Evolutionary conservation across 768 basidiomycete genomes (phyloP).

Genomic region (Lactifluus hygrophoroides): DNA sequence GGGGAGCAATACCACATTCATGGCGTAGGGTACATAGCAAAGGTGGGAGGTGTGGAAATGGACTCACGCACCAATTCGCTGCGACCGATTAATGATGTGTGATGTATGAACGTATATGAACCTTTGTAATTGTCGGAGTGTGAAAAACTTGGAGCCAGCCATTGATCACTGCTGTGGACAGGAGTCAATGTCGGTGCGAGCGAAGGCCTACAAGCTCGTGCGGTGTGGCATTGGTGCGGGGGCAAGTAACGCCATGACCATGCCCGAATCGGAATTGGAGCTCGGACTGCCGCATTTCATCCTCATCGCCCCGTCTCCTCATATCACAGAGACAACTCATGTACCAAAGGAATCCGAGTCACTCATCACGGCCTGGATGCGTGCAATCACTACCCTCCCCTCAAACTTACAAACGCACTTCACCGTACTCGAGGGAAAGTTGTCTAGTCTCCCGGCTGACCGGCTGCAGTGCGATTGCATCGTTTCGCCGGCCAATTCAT

Average conservation of each 20-base stretch:
- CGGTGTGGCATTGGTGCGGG: too few relatives aligned
- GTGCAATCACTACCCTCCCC: background rate
- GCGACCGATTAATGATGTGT: conserved; percentile 12
- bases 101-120: background rate
- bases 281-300: conserved; percentile 5
- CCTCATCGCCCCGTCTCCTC: conserved; percentile 7
- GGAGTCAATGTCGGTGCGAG: too few relatives aligned
- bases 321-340: background rate
- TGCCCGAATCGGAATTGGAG: too few relatives aligned
- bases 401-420: conserved; percentile 7
- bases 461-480: conserved; percentile 12
- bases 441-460: background rate
- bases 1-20: conserved; percentile 85
- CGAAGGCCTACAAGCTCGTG: too few relatives aligned
- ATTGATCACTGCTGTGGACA: too few relatives aligned
- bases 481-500: conserved; percentile 18
- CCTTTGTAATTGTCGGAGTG: too few relatives aligned
- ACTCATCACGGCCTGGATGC: background rate
- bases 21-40: conserved; percentile 39
- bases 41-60: conserved; percentile 26
- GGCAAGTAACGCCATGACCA: too few relatives aligned
- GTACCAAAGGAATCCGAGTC: background rate
- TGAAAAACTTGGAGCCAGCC: too few relatives aligned
- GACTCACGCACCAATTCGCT: conserved; percentile 27
- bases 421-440: conserved; percentile 7